Evolutionary conservation across 148 eudicot genomes (phyloP), one percentile per base, ranked within the genome.

Genomic region (Cornus controversa): DNA sequence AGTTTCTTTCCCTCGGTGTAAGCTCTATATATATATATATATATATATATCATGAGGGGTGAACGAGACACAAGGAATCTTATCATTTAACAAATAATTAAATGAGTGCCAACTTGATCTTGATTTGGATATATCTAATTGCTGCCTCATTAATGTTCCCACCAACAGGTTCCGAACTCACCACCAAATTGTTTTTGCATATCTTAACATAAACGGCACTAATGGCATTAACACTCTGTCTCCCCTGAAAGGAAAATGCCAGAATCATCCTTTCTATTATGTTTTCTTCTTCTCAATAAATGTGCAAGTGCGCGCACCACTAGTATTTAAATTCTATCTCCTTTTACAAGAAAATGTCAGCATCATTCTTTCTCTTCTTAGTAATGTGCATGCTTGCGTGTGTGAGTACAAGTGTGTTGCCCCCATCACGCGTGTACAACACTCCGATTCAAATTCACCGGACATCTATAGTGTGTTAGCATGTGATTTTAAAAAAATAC

Each of bases 71-170:
- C 27, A 63, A 74, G 20, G 71, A 66, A 75, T 75, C 71, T 62
- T 28, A 10, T 23, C 71, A 16, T 62, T 15, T 37, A 16, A 42
- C 57, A 65, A 16, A 75, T 25, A 15, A 37, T 3, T 2, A n/a
- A n/a, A n/a, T n/a, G 25, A 15, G 18, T 20, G 31, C 5, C 1
- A 74, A 25, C 57, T 53, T 63, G 69, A 24, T 20, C 28, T 16
- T 24, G 69, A 63, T 66, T 64, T 74, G 25, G 77, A 74, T n/a
- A n/a, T n/a, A n/a, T 64, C 69, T 25, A 42, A 64, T 14, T 62
- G 14, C 1, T 36, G 5, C 40, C 24, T 4, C 6, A 25, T 24
- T 58, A 31, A 65, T 75, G 78, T 75, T 66, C 78, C 62, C 40
- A 42, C 69, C 24, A 58, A 15, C 29, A 60, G 25, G 50, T 66